These are phyloP conservation scores for Alternaria sp. DNA, from an alignment of 2,329 filamentous ascomycete species.

Conservation along the genomic window DNA sequence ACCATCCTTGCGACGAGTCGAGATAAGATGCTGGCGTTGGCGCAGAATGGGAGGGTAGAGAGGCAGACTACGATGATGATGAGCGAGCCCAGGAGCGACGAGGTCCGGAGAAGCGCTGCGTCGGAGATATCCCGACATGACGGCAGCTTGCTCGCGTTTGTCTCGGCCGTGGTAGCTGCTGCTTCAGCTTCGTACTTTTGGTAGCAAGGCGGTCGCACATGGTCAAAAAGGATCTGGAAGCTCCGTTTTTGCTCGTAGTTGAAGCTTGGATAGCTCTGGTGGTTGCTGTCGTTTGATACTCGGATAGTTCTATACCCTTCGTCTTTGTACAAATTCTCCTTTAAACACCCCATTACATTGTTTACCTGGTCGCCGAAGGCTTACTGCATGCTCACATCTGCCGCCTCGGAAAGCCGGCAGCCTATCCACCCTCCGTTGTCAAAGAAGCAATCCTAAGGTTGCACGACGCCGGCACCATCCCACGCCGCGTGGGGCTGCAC, in stretches of 20 bases:
- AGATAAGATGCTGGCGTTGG: slow-evolving; percentile 42
- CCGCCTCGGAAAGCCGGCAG: background rate
- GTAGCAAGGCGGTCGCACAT: background rate
- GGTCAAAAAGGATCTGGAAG: background rate
- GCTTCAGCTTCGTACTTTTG: background rate
- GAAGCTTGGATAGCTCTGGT: background rate
- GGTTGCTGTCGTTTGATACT: background rate
- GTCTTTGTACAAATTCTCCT: background rate
- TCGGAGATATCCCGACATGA: background rate
- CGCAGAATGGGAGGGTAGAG: slow-evolving; percentile 39
- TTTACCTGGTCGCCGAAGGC: background rate
- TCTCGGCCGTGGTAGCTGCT: slow-evolving; percentile 3
- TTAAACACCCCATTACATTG: background rate
- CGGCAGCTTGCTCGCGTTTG: slow-evolving; percentile 14
- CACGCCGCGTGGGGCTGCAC: slow-evolving; percentile 5
- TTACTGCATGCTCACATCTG: background rate
- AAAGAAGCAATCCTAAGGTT: background rate
- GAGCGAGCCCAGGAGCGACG: slow-evolving; percentile 20
- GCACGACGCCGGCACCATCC: slow-evolving; percentile 1
- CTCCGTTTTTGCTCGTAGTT: slow-evolving; percentile 1
- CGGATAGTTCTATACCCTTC: slow-evolving; percentile 18
- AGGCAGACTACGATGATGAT: slow-evolving; percentile 30
- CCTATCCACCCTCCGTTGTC: background rate
- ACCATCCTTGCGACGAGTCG: slow-evolving; percentile 53
- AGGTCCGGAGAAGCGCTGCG: slow-evolving; percentile 27